phyloP scores from a whole-genome alignment of 768 basidiomycete genomes.

The Paxillus involutus region DNA sequence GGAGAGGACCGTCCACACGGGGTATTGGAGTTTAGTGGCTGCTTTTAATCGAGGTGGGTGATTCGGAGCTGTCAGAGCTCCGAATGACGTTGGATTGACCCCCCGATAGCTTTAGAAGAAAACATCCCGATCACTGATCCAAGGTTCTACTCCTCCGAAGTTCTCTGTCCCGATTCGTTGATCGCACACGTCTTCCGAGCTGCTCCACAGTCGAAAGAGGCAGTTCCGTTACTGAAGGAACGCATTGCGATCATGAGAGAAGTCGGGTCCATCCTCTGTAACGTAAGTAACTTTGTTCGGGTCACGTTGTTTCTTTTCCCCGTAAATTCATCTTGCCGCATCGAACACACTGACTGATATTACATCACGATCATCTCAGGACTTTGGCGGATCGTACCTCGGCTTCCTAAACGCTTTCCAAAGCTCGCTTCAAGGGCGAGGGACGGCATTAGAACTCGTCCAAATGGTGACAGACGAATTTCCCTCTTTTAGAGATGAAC shows the following conservation, averaged over 20 bases:
- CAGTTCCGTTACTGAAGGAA: constrained; percentile 67
- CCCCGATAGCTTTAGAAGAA: constrained; percentile 64
- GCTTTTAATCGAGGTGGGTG: constrained; percentile 74
- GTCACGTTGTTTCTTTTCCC: background rate
- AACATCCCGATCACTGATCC: constrained; percentile 80
- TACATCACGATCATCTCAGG: constrained; percentile 33
- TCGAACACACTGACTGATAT: background rate
- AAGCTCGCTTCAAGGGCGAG: constrained; percentile 45
- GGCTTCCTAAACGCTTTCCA: constrained; percentile 66
- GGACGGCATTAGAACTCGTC: constrained; percentile 73
- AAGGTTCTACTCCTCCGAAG: constrained; percentile 70
- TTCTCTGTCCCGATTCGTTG: constrained; percentile 66
- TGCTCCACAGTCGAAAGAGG: constrained; percentile 54
- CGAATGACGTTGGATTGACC: background rate
- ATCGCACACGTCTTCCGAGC: constrained; percentile 70
- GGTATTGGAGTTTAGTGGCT: constrained; percentile 88
- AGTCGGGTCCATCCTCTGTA: constrained; percentile 69
- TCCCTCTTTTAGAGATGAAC: constrained; percentile 76
- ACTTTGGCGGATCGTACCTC: constrained; percentile 69
- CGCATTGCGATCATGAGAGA: constrained; percentile 78
- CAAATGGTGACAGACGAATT: constrained; percentile 68
- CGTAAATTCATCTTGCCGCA: background rate
- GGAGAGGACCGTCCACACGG: constrained; percentile 60
- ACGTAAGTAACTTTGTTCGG: constrained; percentile 43
- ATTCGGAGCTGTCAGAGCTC: no score